Evolutionary conservation across 768 basidiomycete genomes (phyloP), one percentile per base, ranked within the genome.

Genomic region (Imleria badia): DNA sequence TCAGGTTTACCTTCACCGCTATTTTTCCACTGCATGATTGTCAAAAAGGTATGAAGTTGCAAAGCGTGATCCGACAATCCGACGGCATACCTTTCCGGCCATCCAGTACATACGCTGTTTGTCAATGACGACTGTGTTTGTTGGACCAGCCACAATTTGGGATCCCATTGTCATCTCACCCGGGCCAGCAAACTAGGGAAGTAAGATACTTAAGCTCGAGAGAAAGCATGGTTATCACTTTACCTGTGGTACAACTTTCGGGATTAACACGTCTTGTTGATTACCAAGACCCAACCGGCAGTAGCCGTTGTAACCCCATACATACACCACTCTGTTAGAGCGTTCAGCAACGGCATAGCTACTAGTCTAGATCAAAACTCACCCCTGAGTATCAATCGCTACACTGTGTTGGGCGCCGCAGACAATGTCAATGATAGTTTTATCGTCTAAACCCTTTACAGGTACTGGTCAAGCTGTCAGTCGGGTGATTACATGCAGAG

Each of bases 301-400:
- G 67, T 97, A 96, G 10, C 91, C 91, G 54, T 91, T 91, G 66
- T 87, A 92, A 6, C 91, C 92, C 89, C 91, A 94, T 7, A 88
- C 86, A 62, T 89, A 90, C 8, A 91, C 86, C 47, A 85, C 69
- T 1, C 91, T 92, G 56, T 23, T 13, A 29, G 38, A 46, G 38
- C 12, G 36, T 48, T 67, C 40, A 69, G 55, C 10, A 9, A 48
- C 30, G 15, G 34, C 20, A 52, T 17, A 3, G 46, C 17, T 14
- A 26, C 17, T 14, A 26, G 19, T 44, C 12, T 22, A 19, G 19
- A 11, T 11, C 5, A 19, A 23, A 10, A 57, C 79, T 47, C 58
- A 85, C 89, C 93, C 92, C 31, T 86, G 81, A 6, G 79, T 74
- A 68, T 91, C 92, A 5, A 97, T 69, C 0, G 93, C 92, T 46